Base-by-base conservation (phyloP, 2,329 filamentous ascomycete genomes). In the Ambrosiella beaveri region DNA sequence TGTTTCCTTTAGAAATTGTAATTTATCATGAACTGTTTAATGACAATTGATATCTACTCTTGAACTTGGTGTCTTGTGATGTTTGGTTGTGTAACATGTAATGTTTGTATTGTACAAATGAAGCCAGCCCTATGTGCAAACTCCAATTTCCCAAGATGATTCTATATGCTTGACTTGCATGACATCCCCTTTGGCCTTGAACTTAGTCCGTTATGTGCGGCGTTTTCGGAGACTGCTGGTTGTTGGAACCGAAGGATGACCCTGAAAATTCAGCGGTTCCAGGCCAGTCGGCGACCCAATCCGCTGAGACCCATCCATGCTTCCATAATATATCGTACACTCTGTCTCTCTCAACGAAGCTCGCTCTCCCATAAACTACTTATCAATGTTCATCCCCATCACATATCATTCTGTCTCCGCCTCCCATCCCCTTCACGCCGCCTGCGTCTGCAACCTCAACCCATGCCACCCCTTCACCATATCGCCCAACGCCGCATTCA, bases 401-500 rank as follows among this genome's bases (percentile, higher is more conserved):
- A 44, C 12, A 17, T 37, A 12, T 47, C n/a, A 37, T 27, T 39
- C 54, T 15, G 15, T 35, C 15, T 7, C 7, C 41, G 19, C 17
- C 54, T 39, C 9, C 8, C 3, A 4, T 11, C 17, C 19, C 35
- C 35, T 61, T 56, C 38, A 73, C 8, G 74, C 73, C 39, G 70
- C 78, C 66, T 76, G 82, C 27, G 87, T 93, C 69, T 81, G 82
- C 65, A 94, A 74, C 72, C 91, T 86, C 61, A 93, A 76, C 7
- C 88, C 87, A 69, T 94, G 87, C 87, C 88, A 93, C 44, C 74
- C 72, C 73, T 86, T 87, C 65, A 93, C 81, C 68, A 88, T 75
- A 56, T 90, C 85, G 3, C 79, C 81, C 37, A 94, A 73, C 15
- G 84, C 78, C 17, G 79, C 73, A 66, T 91, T 91, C 55, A 94